Conservation (phyloP, 805 yeast species). For the Wickerhamomyces pijperi region DNA sequence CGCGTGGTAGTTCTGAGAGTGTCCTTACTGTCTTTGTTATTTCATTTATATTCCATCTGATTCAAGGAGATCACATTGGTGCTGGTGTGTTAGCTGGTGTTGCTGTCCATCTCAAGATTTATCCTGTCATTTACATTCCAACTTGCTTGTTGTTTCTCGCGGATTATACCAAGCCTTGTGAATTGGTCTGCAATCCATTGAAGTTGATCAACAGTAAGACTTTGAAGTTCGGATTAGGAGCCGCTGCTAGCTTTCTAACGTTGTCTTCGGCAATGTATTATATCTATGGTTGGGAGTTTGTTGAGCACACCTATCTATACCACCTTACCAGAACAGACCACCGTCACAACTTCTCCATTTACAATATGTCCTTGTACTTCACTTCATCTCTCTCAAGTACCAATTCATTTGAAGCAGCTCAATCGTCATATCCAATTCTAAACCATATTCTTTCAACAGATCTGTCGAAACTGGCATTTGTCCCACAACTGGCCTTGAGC, state of each 20-base stretch:
- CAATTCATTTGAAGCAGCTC: too few relatives aligned
- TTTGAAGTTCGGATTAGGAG: too few relatives aligned
- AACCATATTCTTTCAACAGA: slow-evolving; percentile 11
- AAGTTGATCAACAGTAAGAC: too few relatives aligned
- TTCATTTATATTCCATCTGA: slow-evolving; percentile 38
- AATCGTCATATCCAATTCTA: slow-evolving; percentile 1
- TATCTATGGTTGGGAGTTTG: slow-evolving; percentile 63
- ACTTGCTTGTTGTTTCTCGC: slow-evolving; percentile 41
- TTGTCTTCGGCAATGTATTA: slow-evolving; percentile 52
- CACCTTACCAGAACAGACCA: slow-evolving; percentile 82
- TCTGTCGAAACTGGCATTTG: slow-evolving; percentile 55
- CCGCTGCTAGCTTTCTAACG: too few relatives aligned
- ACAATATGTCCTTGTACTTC: slow-evolving; percentile 63
- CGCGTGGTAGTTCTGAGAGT: slow-evolving; percentile 91
- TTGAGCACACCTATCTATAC: slow-evolving; percentile 70
- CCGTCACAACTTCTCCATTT: slow-evolving; percentile 87
- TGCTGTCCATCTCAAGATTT: slow-evolving; percentile 80
- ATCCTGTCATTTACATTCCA: slow-evolving; percentile 84
- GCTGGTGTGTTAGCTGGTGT: slow-evolving; percentile 29
- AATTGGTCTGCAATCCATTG: slow-evolving; percentile 16
- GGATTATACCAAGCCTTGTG: slow-evolving; percentile 9
- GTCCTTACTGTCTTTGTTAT: slow-evolving; percentile 70
- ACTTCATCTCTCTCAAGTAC: slow-evolving; percentile 25
- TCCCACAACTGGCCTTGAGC: slow-evolving; percentile 68
- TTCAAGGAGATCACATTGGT: slow-evolving; percentile 21